These are phyloP conservation scores for Telfairia occidentalis DNA, from an alignment of 331 rosid species.

Conservation along the genomic window DNA sequence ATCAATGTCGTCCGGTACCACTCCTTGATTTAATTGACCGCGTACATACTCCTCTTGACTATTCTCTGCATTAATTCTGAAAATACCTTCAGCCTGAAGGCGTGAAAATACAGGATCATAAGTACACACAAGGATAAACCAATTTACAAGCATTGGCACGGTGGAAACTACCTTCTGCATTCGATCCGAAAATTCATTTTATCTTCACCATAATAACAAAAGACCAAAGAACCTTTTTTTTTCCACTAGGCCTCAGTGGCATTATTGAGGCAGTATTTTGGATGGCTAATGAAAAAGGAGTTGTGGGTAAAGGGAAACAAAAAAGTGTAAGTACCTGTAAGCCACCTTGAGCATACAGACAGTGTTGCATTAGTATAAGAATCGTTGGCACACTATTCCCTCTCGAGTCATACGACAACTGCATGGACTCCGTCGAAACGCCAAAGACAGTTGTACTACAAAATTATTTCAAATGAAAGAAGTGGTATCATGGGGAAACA, in stretches of 20 bases:
- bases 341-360: constrained; percentile 71
- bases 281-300: neutral
- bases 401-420: constrained; percentile 68
- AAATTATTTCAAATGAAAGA: constrained; percentile 9
- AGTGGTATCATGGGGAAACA: constrained; percentile 4
- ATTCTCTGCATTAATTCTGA: constrained; percentile 72
- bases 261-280: neutral
- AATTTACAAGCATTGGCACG: neutral
- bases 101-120: constrained; percentile 11
- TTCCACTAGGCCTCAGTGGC: neutral
- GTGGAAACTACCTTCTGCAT: neutral
- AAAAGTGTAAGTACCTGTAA: constrained; percentile 41
- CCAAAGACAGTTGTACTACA: constrained; percentile 81
- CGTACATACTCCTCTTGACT: constrained; percentile 78
- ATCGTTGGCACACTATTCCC: constrained; percentile 92
- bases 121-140: neutral
- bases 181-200: neutral
- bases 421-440: constrained; percentile 94
- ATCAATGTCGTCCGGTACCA: constrained; percentile 64
- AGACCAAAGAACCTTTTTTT: neutral
- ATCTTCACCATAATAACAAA: neutral
- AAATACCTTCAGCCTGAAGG: constrained; percentile 79
- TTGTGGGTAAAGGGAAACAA: neutral
- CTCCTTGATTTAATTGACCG: constrained; percentile 64
- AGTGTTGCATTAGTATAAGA: constrained; percentile 73